A percentile compares a stretch with the other conserved stretches of the same genome.
Conservation (phyloP, 2,329 filamentous ascomycete species). For the Teratosphaeria gauchensis region DNA sequence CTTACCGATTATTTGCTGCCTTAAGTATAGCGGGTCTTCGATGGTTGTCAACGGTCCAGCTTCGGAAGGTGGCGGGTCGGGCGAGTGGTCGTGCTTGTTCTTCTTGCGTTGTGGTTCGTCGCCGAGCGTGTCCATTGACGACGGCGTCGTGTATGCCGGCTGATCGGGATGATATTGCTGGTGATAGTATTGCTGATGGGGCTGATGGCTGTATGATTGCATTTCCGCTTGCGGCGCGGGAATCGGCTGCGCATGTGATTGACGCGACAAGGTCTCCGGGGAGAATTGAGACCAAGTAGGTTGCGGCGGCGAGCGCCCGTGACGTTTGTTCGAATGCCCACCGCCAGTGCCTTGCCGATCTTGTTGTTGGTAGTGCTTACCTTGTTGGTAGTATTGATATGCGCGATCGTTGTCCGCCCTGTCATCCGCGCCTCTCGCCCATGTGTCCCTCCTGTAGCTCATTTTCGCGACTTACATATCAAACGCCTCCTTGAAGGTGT, state of each 20-base stretch:
- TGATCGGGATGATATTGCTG: background rate
- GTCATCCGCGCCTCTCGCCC: background rate
- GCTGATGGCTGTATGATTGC: background rate
- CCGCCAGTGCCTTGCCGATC: background rate
- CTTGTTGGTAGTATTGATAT: background rate
- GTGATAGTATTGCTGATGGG: background rate
- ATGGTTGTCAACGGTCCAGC: background rate
- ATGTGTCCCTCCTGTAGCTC: background rate
- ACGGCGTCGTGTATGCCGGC: background rate
- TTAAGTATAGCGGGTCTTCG: slow-evolving; percentile 2
- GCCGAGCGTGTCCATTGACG: background rate
- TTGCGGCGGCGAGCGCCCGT: background rate
- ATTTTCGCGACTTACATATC: background rate
- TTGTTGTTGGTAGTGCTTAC: background rate
- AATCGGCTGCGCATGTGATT: background rate
- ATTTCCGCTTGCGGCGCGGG: background rate
- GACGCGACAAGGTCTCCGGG: background rate
- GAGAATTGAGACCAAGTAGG: background rate
- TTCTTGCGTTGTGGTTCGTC: background rate
- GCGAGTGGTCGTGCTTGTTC: background rate
- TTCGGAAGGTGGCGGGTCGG: background rate
- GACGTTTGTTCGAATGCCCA: background rate
- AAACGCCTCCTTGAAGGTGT: background rate
- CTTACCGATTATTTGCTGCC: slow-evolving; percentile 1
- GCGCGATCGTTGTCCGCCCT: background rate